phyloP scores from a whole-genome alignment of 2,329 filamentous ascomycete species.

The Penicillium sp. region DNA sequence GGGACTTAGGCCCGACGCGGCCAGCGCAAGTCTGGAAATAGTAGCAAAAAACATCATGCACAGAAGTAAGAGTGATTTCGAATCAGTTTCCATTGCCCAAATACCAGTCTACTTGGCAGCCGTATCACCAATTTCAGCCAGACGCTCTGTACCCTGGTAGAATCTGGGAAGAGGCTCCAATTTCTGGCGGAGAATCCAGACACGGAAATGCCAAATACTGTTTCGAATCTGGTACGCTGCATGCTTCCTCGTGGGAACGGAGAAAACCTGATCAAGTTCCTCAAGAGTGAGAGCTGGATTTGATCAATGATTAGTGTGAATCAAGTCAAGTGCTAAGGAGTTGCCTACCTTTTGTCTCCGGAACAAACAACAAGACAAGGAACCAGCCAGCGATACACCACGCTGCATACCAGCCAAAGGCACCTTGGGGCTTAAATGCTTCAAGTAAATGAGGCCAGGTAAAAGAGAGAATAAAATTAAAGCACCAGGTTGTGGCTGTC shows the following conservation, averaged over 20 bases:
- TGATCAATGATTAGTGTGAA: conserved; percentile 8
- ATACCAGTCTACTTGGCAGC: conserved; percentile 2
- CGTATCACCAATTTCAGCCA: conserved; percentile 15
- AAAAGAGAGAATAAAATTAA: conserved; percentile 51
- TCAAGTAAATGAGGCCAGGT: conserved; percentile 48
- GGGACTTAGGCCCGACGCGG: no score
- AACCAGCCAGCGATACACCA: conserved; percentile 52
- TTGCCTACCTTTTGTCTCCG: conserved; percentile 43
- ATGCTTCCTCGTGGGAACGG: conserved; percentile 45
- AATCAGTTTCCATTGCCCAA: no score
- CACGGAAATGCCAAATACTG: conserved; percentile 37
- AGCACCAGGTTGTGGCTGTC: conserved; percentile 52
- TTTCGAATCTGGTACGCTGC: conserved; percentile 39
- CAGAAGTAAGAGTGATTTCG: no score
- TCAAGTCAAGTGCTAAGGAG: neutral
- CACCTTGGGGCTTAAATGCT: conserved; percentile 49
- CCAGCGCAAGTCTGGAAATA: no score
- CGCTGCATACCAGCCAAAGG: conserved; percentile 53
- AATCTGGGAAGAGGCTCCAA: conserved; percentile 32
- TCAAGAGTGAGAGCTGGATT: conserved; percentile 37
- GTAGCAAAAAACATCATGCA: no score
- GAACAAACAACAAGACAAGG: conserved; percentile 48
- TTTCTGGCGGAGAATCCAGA: conserved; percentile 37
- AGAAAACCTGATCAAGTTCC: conserved; percentile 50
- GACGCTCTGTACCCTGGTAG: conserved; percentile 27